Percentiles rank a stretch among this genome's conserved stretches.
phyloP scores from a whole-genome alignment of 2,329 filamentous ascomycete genomes.

The Colletotrichum australisinense region DNA sequence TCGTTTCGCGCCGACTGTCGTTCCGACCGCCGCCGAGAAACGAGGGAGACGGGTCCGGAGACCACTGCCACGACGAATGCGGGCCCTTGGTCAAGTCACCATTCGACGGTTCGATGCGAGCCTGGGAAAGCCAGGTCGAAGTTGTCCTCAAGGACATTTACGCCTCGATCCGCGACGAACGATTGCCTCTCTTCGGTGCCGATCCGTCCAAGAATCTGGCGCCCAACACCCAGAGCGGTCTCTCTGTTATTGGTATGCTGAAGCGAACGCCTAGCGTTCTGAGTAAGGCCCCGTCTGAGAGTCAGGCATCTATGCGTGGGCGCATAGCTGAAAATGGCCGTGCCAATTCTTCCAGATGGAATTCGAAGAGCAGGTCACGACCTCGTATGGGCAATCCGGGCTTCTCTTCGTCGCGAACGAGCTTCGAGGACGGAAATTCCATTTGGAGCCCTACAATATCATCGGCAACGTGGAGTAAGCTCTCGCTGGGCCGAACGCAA shows the following conservation, averaged over 20 bases:
- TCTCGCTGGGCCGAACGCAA: slow-evolving; percentile 90
- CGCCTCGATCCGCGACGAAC: slow-evolving; percentile 85
- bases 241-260: slow-evolving; percentile 82
- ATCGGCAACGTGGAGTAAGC: slow-evolving; percentile 96
- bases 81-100: slow-evolving; percentile 83
- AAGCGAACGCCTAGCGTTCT: slow-evolving; percentile 90
- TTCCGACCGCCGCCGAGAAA: slow-evolving; percentile 62
- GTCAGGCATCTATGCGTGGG: slow-evolving; percentile 76
- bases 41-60: slow-evolving; percentile 47
- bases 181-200: slow-evolving; percentile 86
- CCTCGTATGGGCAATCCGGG: slow-evolving; percentile 80
- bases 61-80: slow-evolving; percentile 62
- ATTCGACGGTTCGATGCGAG: slow-evolving; percentile 79
- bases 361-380: slow-evolving; percentile 86
- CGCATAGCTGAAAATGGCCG: slow-evolving; percentile 70
- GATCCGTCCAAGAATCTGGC: slow-evolving; percentile 56
- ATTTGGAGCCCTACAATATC: slow-evolving; percentile 88
- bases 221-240: slow-evolving; percentile 65
- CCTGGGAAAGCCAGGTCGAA: slow-evolving; percentile 92
- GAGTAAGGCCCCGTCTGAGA: slow-evolving; percentile 92
- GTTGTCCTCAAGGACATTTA: slow-evolving; percentile 93
- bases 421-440: slow-evolving; percentile 89
- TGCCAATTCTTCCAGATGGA: slow-evolving; percentile 75
- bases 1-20: slow-evolving; percentile 55
- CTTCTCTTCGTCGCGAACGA: slow-evolving; percentile 91